Evolutionary conservation across 306 rosid species (phyloP).

Genomic region (Acacia melanoxylon): DNA sequence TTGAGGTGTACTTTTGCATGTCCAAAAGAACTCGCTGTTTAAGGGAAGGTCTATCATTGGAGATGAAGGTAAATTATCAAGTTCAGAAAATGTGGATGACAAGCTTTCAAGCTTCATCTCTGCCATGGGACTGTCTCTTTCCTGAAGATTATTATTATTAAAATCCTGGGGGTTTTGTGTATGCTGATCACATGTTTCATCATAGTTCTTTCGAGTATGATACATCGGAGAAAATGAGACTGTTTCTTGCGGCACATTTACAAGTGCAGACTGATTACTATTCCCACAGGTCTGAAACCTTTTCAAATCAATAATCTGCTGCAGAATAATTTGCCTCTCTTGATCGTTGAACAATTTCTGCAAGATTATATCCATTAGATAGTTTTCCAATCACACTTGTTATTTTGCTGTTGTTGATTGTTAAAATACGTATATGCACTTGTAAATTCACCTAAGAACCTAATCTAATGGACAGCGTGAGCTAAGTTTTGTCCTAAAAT

Average conservation of each 20-base stretch:
- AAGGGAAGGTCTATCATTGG: conserved; percentile 51
- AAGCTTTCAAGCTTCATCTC: conserved; percentile 49
- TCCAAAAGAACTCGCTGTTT: conserved; percentile 72
- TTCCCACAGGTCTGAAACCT: conserved; percentile 54
- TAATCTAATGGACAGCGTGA: too few species aligned
- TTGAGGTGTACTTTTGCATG: conserved; percentile 52
- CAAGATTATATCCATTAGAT: neutral
- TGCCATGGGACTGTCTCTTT: conserved; percentile 31
- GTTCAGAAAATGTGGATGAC: conserved; percentile 54
- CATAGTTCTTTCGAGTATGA: conserved; percentile 35
- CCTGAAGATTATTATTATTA: conserved; percentile 32
- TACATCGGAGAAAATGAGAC: conserved; percentile 35
- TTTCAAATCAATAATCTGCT: conserved; percentile 74
- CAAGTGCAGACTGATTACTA: conserved; percentile 34
- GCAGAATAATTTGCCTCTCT: conserved; percentile 53
- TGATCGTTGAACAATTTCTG: conserved; percentile 47
- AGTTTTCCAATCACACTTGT: too few species aligned
- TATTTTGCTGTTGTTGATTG: too few species aligned
- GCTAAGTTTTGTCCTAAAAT: neutral
- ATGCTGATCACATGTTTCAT: conserved; percentile 43
- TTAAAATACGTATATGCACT: too few species aligned
- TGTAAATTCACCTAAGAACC: too few species aligned
- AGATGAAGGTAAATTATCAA: conserved; percentile 54
- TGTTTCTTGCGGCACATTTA: conserved; percentile 37
- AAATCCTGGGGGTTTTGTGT: conserved; percentile 36